These are phyloP conservation scores for Hanseniaspora sp. DNA, from an alignment of 1,139 yeast genomes.

Conservation along the genomic window DNA sequence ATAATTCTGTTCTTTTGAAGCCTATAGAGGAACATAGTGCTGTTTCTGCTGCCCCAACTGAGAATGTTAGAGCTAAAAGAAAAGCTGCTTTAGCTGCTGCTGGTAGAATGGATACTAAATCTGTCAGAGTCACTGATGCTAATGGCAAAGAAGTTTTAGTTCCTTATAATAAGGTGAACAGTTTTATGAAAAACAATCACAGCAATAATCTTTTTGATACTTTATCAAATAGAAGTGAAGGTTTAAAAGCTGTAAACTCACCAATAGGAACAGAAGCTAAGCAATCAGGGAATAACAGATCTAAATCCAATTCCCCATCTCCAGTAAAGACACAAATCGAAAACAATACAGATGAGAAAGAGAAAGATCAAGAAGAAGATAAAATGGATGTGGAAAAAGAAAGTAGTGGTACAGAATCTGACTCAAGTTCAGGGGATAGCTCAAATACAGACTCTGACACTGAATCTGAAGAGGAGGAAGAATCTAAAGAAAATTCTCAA, in stretches of 20 bases:
- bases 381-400: background rate
- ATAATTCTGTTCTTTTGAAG: slow-evolving; percentile 10
- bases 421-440: background rate
- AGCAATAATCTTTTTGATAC: slow-evolving; percentile 12
- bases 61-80: slow-evolving; percentile 12
- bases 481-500: background rate
- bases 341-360: background rate
- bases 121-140: slow-evolving; percentile 10
- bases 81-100: slow-evolving; percentile 15
- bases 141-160: slow-evolving; percentile 13
- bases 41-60: background rate
- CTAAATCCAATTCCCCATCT: slow-evolving; percentile 18
- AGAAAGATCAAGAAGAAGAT: background rate
- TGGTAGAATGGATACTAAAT: slow-evolving; percentile 9
- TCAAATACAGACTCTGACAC: slow-evolving; percentile 1
- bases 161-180: slow-evolving; percentile 13
- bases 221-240: background rate
- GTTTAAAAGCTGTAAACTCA: background rate
- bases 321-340: slow-evolving; percentile 13
- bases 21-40: background rate
- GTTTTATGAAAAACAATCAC: slow-evolving; percentile 6
- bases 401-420: background rate
- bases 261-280: slow-evolving; percentile 13
- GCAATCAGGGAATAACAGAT: slow-evolving; percentile 8
- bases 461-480: slow-evolving; percentile 3